Percentiles rank a stretch among this genome's conserved stretches.
Conservation (phyloP, 2,329 filamentous ascomycete species). For the Exophiala oligosperma region DNA sequence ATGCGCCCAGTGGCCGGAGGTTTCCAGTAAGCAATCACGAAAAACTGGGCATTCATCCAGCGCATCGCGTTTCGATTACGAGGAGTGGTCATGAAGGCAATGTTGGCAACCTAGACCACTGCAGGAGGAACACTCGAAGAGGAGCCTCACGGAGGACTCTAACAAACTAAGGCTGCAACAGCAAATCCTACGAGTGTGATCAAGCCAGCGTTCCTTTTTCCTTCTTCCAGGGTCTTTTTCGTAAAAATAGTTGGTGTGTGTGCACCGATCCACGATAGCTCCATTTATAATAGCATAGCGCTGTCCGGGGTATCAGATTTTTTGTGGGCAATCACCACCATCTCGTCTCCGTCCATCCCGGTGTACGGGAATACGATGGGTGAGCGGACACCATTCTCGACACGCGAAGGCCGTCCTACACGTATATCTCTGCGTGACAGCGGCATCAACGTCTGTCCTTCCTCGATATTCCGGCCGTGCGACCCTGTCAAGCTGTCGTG, state of each 20-base stretch:
- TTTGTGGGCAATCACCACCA: neutral
- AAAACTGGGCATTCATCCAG: neutral
- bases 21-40: conserved; percentile 17
- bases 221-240: neutral
- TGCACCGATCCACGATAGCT: neutral
- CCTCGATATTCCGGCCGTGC: neutral
- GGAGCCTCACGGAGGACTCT: too few relatives aligned
- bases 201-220: neutral
- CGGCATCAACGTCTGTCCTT: neutral
- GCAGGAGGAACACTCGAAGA: too few relatives aligned
- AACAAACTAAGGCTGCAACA: too few relatives aligned
- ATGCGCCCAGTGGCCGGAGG: conserved; percentile 10
- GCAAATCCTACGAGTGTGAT: neutral
- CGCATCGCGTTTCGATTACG: conserved; percentile 10
- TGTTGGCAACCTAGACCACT: neutral
- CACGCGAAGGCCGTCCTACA: neutral
- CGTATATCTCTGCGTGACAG: neutral
- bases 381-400: neutral
- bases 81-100: conserved; percentile 14
- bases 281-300: neutral
- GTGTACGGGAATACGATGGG: neutral
- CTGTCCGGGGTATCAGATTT: neutral
- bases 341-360: neutral
- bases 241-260: neutral
- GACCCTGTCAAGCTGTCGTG: conserved; percentile 1